Evolutionary conservation across 148 eudicot species (phyloP), one percentile per base, ranked within the genome.

Genomic region (Pouteria glomerata): DNA sequence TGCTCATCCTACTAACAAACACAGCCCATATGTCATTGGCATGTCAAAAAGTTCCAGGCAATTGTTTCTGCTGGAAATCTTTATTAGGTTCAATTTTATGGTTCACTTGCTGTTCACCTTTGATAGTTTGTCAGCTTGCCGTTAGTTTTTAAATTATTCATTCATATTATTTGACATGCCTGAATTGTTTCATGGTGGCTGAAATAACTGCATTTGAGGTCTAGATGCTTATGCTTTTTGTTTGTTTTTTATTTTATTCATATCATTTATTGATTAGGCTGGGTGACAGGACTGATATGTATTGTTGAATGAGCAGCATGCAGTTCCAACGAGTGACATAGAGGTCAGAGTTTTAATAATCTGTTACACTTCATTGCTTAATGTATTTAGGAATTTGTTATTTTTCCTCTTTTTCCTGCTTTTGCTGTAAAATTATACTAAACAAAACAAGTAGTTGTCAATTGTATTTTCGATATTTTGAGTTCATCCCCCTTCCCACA

Each of bases 291-390:
- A 89, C 80, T 88, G 81, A 81, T 82, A 56, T 83, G 79, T 87
- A 82, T 85, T 85, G 61, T 88, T 86, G 78, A 73, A 79, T 82
- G 77, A 80, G 93, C 98, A 93, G 98, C 76, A 75, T 69, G 79
- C 75, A 79, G 83, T 62, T 24, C 76, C 82, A 47, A 53, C 79
- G 48, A 67, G 65, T 63, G 75, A 69, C 80, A 79, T 85, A 61
- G 83, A 93, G 98, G 98, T 93, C 51, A 85, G 91, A 73, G 59
- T 79, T 68, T 57, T 16, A 73, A 39, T 33, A 24, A 13, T 57
- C 29, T 66, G 23, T 66, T 8, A 21, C 5, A 57, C 23, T 24
- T 47, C 51, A 6, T 37, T 56, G n/a, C 29, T 30, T 3, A 19
- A 13, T 3, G 14, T 64, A 45, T 13, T 0, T 1, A 47, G 42